phyloP scores from a whole-genome alignment of 2,329 filamentous ascomycete species.

The Chrysoporthe austroafricana region DNA sequence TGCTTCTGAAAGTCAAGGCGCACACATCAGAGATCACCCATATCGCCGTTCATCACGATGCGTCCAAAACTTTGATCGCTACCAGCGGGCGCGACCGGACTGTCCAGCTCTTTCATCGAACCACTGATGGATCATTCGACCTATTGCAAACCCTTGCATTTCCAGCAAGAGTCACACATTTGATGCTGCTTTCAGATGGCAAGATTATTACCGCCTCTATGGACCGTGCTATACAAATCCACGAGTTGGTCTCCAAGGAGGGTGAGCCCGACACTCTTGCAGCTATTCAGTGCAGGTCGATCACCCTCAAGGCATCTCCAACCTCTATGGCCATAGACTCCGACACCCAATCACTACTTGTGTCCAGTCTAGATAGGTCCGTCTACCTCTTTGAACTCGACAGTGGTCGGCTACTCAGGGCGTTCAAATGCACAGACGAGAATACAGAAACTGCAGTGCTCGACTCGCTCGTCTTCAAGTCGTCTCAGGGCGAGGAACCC shows the following conservation, averaged over 20 bases:
- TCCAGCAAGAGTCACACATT: slow-evolving; percentile 78
- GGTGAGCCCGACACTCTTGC: slow-evolving; percentile 67
- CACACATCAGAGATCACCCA: slow-evolving; percentile 85
- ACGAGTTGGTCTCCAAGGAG: slow-evolving; percentile 75
- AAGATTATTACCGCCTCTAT: slow-evolving; percentile 83
- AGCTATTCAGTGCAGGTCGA: slow-evolving; percentile 75
- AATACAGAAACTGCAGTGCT: slow-evolving; percentile 82
- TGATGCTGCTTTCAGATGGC: slow-evolving; percentile 74
- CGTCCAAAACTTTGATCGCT: slow-evolving; percentile 69
- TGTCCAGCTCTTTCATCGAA: slow-evolving; percentile 81
- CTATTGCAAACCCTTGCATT: slow-evolving; percentile 94
- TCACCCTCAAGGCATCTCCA: slow-evolving; percentile 84
- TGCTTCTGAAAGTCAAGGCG: slow-evolving; percentile 76
- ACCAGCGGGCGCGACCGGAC: slow-evolving; percentile 88
- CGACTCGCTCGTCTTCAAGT: slow-evolving; percentile 71
- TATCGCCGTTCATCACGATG: slow-evolving; percentile 71
- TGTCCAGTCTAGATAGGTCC: slow-evolving; percentile 64
- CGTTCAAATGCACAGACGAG: slow-evolving; percentile 83
- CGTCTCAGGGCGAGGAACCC: slow-evolving; percentile 56
- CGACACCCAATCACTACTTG: slow-evolving; percentile 61
- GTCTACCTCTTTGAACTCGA: slow-evolving; percentile 65
- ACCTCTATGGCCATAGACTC: slow-evolving; percentile 77
- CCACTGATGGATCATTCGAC: slow-evolving; percentile 62
- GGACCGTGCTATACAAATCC: slow-evolving; percentile 83
- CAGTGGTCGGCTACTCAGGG: slow-evolving; percentile 70